Evolutionary conservation across 441 rosid species (phyloP).

Genomic region (Brassica balearica): DNA sequence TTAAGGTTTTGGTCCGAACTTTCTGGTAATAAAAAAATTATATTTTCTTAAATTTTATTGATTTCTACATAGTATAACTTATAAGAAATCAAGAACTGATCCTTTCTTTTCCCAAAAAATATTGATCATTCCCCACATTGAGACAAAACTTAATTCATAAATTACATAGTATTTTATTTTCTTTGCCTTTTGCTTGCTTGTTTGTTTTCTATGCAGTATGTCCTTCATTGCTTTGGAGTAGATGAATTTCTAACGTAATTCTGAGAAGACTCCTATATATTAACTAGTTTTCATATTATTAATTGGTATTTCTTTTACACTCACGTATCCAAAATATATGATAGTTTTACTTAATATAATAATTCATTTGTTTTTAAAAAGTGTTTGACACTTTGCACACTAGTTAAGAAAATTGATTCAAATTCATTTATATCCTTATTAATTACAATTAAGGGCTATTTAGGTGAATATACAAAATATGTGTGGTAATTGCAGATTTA

Average conservation of each 20-base stretch:
- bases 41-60: neutral
- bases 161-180: constrained; percentile 9
- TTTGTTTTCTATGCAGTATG: neutral
- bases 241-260: constrained; percentile 20
- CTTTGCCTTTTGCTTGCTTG: neutral
- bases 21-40: no score
- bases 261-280: constrained; percentile 1
- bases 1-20: no score
- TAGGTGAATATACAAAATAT: no score
- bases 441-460: no score
- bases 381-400: no score
- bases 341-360: neutral
- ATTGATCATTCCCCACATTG: neutral
- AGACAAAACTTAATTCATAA: constrained; percentile 17
- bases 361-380: no score
- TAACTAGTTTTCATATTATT: constrained; percentile 4
- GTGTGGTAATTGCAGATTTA: no score
- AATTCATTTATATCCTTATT: no score
- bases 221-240: constrained; percentile 19
- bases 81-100: neutral
- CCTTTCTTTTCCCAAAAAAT: neutral
- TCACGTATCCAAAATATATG: constrained; percentile 17
- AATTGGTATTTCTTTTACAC: constrained; percentile 23
- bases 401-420: no score
- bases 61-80: neutral